Evolutionary conservation across 2,329 filamentous ascomycete genomes (phyloP).

Genomic region (Grosmannia penicillata): DNA sequence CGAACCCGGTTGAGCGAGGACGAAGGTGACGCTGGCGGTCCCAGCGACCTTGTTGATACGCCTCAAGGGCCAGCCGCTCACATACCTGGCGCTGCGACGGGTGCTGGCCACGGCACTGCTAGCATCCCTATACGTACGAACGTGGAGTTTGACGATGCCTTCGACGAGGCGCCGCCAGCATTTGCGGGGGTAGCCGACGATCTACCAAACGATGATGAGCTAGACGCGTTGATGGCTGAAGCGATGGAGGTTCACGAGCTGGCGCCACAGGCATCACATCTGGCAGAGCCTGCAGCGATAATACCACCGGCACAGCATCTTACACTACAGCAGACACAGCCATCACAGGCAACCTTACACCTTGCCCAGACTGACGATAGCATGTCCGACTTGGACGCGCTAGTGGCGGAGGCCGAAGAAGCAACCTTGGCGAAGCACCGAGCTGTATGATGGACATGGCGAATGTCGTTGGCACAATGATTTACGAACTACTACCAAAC

Average conservation of each 20-base stretch:
- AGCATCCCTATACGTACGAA: constrained; percentile 21
- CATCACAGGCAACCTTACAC: too few relatives aligned
- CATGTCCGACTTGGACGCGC: constrained; percentile 28
- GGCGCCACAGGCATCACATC: constrained; percentile 4
- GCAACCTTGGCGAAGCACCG: too few relatives aligned
- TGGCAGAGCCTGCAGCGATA: too few relatives aligned
- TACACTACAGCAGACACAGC: too few relatives aligned
- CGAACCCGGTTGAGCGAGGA: constrained; percentile 18
- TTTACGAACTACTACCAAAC: too few relatives aligned
- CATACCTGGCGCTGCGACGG: background rate
- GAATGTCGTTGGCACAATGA: constrained; percentile 11
- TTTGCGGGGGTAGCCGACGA: constrained; percentile 7
- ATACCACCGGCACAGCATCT: constrained; percentile 5
- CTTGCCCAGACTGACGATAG: constrained; percentile 3
- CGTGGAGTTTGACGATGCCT: constrained; percentile 12
- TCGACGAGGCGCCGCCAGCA: constrained; percentile 23
- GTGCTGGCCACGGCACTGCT: constrained; percentile 12
- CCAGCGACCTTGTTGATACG: constrained; percentile 8
- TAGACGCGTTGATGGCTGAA: constrained; percentile 39
- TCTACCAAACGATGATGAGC: constrained; percentile 28
- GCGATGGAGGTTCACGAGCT: constrained; percentile 17
- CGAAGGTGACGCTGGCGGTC: constrained; percentile 8
- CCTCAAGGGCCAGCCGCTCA: constrained; percentile 11
- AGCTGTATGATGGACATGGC: too few relatives aligned
- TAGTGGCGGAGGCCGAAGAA: constrained; percentile 23